Base-by-base conservation (phyloP, 805 yeast genomes). In the Teunomyces atbi region DNA sequence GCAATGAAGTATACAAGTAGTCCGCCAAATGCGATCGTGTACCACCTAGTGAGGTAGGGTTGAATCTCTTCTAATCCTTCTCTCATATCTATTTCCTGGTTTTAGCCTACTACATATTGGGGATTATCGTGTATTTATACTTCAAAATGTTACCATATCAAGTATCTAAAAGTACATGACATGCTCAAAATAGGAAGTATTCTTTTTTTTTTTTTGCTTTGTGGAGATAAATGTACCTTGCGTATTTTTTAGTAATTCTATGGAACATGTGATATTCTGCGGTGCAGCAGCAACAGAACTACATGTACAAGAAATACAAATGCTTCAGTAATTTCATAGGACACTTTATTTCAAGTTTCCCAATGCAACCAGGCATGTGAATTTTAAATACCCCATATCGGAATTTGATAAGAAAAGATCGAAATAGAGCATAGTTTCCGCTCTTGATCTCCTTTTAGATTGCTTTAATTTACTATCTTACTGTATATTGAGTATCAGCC, bases 41-140 rank as follows among this genome's bases (percentile, higher is more conserved):
- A 45, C 47, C 47, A 45, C 26, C 16, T 40, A 7, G 44, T 40
- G 16, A 19, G 10, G 30, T 45, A 45, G 4, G 20, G 30, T 23
- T 38, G 32, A 7, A 26, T 16, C 23, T 16, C 18, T 26, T 38
- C 32, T 10, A 16, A 27, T 11, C 10, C 28, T n/a, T 36, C 27
- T 5, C 28, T 36, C 39, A 36, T 36, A n/a, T n/a, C 13, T 19
- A 19, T 6, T 19, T 19, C 13, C 3, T 7, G 13, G n/a, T 8
- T 21, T 3, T n/a, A 36, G 28, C 28, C 11, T 7, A 20, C 27
- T 10, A 10, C 16, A 30, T 1, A 21, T 26, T 19, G 39, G 27
- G 39, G 12, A 20, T n/a, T 21, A 11, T 15, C 15, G 3, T 12
- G 6, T 19, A 36, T 36, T 36, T 36, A 36, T 36, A 36, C 16